Base-by-base conservation (phyloP, 352 stramenopile genomes). In the Peronospora destructor region DNA sequence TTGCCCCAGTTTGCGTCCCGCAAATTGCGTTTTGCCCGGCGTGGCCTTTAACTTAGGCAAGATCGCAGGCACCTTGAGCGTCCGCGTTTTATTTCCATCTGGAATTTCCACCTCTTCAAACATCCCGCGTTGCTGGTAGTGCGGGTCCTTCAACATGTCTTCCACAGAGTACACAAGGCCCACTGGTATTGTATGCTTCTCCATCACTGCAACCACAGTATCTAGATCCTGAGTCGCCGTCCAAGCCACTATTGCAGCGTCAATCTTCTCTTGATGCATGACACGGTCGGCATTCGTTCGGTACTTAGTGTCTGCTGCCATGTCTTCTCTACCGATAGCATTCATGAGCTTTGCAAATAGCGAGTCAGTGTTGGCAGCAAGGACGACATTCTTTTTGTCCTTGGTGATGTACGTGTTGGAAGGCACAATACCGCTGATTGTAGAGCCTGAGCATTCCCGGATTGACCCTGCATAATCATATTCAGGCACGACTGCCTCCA, bases 341-440 rank as follows among this genome's bases (percentile, higher is more conserved):
- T 69, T 64, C 81, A 91, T 91, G 36, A 91, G 59, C 61, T 83
- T 85, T 13, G 78, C 54, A 33, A 90, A 94, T 6, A 94, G 59
- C 53, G 72, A 81, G 59, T 92, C 79, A 8, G 78, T 90, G 58
- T 93, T 95, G 42, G 82, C 82, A 3, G 83, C 84, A 41, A 95
- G 71, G 6, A 94, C 84, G 10, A 95, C 78, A 37, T 86, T 70
- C 68, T 95, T 94, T 19, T 70, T 70, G 62, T 95, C 82, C 11
- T 68, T 68, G 23, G 70, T 87, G 38, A 76, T 63, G 67, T 95
- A 95, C 30, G 84, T 94, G 55, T 92, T 91, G 17, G 78, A 89
- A 1, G 84, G 84, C 11, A 94, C 84, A 33, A 94, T 93, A 37
- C 84, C 84, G 14, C 82, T 94, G 47, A 94, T 85, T 6, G 84